Percentiles rank a stretch among this genome's conserved stretches.
These are phyloP conservation scores for Alternaria ethzedia DNA, from an alignment of 2,329 filamentous ascomycete genomes.

Conservation along the genomic window DNA sequence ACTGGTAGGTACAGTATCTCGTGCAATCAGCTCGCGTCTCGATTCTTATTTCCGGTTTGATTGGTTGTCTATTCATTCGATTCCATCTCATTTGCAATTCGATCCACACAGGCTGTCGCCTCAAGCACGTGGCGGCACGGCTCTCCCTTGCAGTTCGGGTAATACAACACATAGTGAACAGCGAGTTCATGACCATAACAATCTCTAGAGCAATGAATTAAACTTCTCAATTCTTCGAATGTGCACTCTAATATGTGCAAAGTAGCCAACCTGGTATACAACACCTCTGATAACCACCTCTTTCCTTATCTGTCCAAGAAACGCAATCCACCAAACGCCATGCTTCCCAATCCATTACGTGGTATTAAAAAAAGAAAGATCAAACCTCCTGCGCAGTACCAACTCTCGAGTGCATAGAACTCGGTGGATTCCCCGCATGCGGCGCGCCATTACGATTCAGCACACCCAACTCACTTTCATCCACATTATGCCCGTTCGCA, in stretches of 20 bases:
- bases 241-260: neutral
- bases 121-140: neutral
- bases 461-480: conserved; percentile 12
- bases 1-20: neutral
- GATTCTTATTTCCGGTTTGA: neutral
- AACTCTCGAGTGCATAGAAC: neutral
- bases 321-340: neutral
- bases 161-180: neutral
- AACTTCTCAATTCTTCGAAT: neutral
- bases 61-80: neutral
- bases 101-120: neutral
- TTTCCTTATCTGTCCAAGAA: neutral
- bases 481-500: conserved; percentile 1
- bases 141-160: neutral
- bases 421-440: conserved; percentile 2
- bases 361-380: neutral
- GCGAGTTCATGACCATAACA: neutral
- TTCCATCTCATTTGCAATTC: neutral
- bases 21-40: neutral
- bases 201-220: neutral
- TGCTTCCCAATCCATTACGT: neutral
- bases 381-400: neutral
- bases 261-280: neutral
- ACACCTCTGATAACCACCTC: neutral
- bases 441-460: conserved; percentile 8